Percentiles rank a stretch among this genome's conserved stretches.
Evolutionary conservation across 306 rosid genomes (phyloP).

Genomic region (Comarum palustre): DNA sequence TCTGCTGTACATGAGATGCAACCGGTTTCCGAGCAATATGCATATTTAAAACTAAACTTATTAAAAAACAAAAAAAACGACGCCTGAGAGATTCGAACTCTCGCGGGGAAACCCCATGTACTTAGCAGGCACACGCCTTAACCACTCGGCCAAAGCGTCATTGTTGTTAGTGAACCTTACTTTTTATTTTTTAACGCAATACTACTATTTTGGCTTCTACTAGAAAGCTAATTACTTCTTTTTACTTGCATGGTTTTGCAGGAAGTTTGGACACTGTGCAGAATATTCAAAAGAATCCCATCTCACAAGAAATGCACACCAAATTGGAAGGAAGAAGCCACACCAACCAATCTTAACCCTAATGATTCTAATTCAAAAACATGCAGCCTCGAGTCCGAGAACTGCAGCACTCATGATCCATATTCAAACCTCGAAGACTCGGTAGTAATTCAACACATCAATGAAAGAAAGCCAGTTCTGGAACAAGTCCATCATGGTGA

Average conservation of each 20-base stretch:
- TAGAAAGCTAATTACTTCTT: background rate
- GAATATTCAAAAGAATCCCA: conserved; percentile 72
- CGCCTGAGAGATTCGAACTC: conserved; percentile 16
- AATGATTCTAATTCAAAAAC: conserved; percentile 49
- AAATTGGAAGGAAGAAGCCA: conserved; percentile 29
- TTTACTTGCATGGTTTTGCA: conserved; percentile 28
- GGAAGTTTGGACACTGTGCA: conserved; percentile 95
- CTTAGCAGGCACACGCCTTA: conserved; percentile 19
- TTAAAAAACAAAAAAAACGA: background rate
- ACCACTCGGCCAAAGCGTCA: conserved; percentile 17
- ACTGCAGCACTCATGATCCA: conserved; percentile 22
- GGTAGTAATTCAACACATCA: conserved; percentile 25
- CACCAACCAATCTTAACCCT: conserved; percentile 17
- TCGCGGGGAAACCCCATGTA: conserved; percentile 18
- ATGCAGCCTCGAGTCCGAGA: conserved; percentile 55
- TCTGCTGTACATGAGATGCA: no score
- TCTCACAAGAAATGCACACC: conserved; percentile 54
- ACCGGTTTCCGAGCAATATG: no score
- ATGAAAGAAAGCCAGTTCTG: conserved; percentile 30
- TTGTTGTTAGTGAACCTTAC: no score
- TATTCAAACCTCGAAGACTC: conserved; percentile 37
- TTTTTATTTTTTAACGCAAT: no score
- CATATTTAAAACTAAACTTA: background rate
- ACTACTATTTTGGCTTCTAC: no score
- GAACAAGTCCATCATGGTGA: conserved; percentile 26